phyloP scores from a whole-genome alignment of 202 grass and related monocot species.

The Cymbopogon flexuosus region DNA sequence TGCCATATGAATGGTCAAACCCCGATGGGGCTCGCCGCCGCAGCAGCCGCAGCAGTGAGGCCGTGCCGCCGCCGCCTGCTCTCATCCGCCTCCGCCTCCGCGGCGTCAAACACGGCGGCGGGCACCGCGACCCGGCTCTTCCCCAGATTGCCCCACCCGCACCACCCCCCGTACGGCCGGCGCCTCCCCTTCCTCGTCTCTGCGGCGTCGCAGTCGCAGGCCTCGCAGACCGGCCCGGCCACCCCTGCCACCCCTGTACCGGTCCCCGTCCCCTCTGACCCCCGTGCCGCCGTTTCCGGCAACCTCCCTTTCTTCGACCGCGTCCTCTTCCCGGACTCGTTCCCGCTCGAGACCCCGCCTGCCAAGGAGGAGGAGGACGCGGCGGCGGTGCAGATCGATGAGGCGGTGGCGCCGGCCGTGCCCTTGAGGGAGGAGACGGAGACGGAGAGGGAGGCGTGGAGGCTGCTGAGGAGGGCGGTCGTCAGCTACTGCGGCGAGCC shows the following conservation, averaged over 20 bases:
- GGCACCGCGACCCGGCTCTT: constrained; percentile 22
- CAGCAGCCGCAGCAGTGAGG: constrained; percentile 49
- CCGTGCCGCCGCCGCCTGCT: constrained; percentile 58
- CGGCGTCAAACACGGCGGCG: constrained; percentile 11
- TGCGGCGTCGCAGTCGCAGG: constrained; percentile 37
- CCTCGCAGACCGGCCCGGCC: constrained; percentile 32
- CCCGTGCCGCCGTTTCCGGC: constrained; percentile 21
- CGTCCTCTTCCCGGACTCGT: constrained; percentile 59
- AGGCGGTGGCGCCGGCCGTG: background rate
- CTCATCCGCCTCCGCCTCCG: constrained; percentile 7
- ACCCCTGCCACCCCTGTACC: background rate
- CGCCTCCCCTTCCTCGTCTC: constrained; percentile 35
- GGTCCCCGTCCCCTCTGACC: constrained; percentile 10
- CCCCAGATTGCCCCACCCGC: constrained; percentile 32
- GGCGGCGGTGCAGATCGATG: background rate
- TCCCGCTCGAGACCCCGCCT: constrained; percentile 39
- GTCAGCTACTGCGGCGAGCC: constrained; percentile 74
- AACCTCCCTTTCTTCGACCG: constrained; percentile 71
- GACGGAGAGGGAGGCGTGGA: constrained; percentile 77
- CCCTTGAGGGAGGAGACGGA: constrained; percentile 49
- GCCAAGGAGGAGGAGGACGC: constrained; percentile 1
- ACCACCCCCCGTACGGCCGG: constrained; percentile 25
- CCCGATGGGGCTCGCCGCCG: constrained; percentile 59
- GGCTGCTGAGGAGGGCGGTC: constrained; percentile 65
- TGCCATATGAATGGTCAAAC: constrained; percentile 54